These are phyloP conservation scores for Erucastrum elatum DNA, from an alignment of 345 rosid species.

Conservation along the genomic window DNA sequence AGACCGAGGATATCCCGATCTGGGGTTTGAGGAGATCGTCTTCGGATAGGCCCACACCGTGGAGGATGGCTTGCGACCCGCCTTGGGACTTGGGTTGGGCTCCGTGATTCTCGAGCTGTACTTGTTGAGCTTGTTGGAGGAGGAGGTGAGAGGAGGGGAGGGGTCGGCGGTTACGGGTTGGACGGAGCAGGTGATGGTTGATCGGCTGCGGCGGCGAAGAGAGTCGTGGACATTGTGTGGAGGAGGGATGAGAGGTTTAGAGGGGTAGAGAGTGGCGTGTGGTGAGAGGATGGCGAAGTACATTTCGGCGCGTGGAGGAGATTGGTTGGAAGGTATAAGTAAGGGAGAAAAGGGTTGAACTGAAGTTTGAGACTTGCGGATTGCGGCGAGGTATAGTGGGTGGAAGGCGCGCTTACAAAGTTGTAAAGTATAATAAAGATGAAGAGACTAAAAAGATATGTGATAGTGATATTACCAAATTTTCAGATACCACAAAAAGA, in stretches of 20 bases:
- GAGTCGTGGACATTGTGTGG: slow-evolving; percentile 10
- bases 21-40: slow-evolving; percentile 83
- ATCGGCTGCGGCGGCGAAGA: slow-evolving; percentile 10
- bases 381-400: slow-evolving; percentile 10
- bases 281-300: slow-evolving; percentile 49
- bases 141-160: slow-evolving; percentile 31
- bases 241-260: slow-evolving; percentile 26
- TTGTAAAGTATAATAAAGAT: background rate
- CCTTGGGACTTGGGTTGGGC: slow-evolving; percentile 98
- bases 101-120: slow-evolving; percentile 85
- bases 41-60: slow-evolving; percentile 89
- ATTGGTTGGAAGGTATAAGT: background rate
- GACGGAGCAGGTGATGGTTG: slow-evolving; percentile 33
- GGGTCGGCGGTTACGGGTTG: slow-evolving; percentile 51
- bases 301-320: slow-evolving; percentile 44
- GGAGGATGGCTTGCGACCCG: slow-evolving; percentile 87
- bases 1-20: slow-evolving; percentile 79
- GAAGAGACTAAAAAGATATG: too few relatives aligned
- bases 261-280: slow-evolving; percentile 35
- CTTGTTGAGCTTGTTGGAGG: slow-evolving; percentile 60
- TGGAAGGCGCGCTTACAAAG: background rate
- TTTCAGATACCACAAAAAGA: too few relatives aligned
- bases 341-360: background rate
- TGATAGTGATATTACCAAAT: too few relatives aligned
- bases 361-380: background rate